These are phyloP conservation scores for Psilocybe tampanensis DNA, from an alignment of 768 basidiomycete species.

Conservation along the genomic window DNA sequence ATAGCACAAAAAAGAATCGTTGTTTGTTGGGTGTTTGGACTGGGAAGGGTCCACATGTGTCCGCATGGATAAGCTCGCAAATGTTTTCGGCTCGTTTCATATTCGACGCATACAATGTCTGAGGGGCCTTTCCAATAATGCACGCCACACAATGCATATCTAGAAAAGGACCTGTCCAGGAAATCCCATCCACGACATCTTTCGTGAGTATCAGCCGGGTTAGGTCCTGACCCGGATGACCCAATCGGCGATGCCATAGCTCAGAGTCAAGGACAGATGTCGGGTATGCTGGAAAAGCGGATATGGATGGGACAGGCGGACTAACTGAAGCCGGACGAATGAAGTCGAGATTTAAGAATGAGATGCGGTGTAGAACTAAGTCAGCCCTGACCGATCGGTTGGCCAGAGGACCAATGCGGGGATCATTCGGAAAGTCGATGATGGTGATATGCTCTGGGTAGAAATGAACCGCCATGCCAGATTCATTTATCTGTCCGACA, in stretches of 20 bases:
- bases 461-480: neutral
- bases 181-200: slow-evolving; percentile 8
- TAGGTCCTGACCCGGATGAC: slow-evolving; percentile 9
- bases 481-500: neutral
- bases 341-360: neutral
- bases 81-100: slow-evolving; percentile 3
- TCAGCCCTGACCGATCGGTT: neutral
- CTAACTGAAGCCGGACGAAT: neutral
- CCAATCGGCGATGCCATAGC: slow-evolving; percentile 16
- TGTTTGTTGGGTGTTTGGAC: slow-evolving; percentile 13
- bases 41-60: slow-evolving; percentile 26
- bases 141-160: slow-evolving; percentile 7
- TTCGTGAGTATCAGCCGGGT: slow-evolving; percentile 14
- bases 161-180: neutral
- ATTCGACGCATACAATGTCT: slow-evolving; percentile 4
- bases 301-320: neutral
- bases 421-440: neutral
- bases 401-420: neutral
- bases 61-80: slow-evolving; percentile 28
- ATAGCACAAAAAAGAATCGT: slow-evolving; percentile 16
- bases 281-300: slow-evolving; percentile 9
- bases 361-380: neutral
- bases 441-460: neutral
- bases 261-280: neutral
- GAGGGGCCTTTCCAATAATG: slow-evolving; percentile 13